Base-by-base conservation (phyloP, 179 eudicot species). In the Corrigiola litoralis region DNA sequence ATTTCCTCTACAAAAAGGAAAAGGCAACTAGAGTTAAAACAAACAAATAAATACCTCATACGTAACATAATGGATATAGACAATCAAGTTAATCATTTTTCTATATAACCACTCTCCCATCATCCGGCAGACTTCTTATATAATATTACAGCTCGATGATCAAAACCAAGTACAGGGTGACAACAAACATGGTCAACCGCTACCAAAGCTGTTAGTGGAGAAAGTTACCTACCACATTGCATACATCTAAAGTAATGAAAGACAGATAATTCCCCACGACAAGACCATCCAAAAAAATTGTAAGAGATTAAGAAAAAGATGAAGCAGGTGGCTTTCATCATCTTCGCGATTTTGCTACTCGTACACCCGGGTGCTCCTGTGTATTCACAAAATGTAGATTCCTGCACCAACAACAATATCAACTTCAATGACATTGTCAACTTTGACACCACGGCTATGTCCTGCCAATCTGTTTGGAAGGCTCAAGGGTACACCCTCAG, bases 381-480 rank as follows among this genome's bases (percentile, higher is more conserved):
- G 68, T 59, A 63, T 69, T 84, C 89, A 23, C 85, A 84, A 70
- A 33, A 49, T 18, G 32, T 77, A 65, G 92, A 87, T 80, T 72
- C 92, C 50, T 88, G 95, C 58, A 72, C 27, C 11, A 55, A 62
- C 51, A 73, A 67, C 40, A 45, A 52, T 49, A 69, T 88, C 58
- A 59, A 73, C 71, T 66, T 75, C 79, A 72, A 70, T 23, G 79
- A 61, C 11, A 28, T 57, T 2, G 34, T 80, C 40, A 65, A 16
- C 25, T 88, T 88, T 48, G 83, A 81, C 65, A 77, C 87, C 42
- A 61, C 86, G 27, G 72, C 83, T 58, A 77, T 89, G 74, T 49
- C 41, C 18, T 91, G 97, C 80, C 59, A 74, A 61, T 6, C 66
- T 7, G 94, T 86, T 34, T 91, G 97, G 96, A 0, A 37, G 10